Conservation (phyloP, 2,329 filamentous ascomycete genomes). For the Lasiodiplodia gonubiensis region DNA sequence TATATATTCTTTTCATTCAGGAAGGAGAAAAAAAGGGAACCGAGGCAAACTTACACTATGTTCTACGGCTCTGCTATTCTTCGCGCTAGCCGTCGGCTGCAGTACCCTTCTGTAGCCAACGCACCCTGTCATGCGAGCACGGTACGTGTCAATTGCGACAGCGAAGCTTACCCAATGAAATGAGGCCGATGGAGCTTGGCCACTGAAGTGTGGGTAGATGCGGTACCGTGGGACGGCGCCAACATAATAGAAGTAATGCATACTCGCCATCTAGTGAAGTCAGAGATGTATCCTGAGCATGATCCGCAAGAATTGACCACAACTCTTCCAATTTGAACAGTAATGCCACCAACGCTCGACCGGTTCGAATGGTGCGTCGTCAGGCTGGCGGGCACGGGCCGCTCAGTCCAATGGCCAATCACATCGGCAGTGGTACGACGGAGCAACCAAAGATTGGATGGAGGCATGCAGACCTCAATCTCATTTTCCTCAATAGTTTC, state of each 20-base stretch:
- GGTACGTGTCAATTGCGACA: not conserved
- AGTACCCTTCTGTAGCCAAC: not conserved
- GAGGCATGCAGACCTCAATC: not conserved
- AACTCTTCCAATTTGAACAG: not conserved
- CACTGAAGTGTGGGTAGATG: not conserved
- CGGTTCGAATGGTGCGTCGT: constrained; percentile 5
- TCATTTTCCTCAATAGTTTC: constrained; percentile 17
- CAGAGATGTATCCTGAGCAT: not conserved
- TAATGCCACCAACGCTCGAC: not conserved
- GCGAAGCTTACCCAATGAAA: not conserved
- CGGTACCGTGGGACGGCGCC: not conserved
- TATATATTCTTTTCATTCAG: no score
- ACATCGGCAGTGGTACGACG: constrained; percentile 23
- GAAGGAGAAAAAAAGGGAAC: no score
- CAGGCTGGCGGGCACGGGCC: constrained; percentile 17
- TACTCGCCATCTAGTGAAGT: not conserved
- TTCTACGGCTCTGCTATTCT: no score
- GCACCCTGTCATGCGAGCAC: not conserved
- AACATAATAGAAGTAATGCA: not conserved
- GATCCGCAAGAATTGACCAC: not conserved
- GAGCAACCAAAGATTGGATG: constrained; percentile 22
- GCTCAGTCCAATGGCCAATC: constrained; percentile 7
- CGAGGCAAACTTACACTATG: no score
- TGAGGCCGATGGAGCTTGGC: not conserved
- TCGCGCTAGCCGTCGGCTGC: no score